Conservation (phyloP, 2,329 filamentous ascomycete genomes). For the Alternaria longipes region DNA sequence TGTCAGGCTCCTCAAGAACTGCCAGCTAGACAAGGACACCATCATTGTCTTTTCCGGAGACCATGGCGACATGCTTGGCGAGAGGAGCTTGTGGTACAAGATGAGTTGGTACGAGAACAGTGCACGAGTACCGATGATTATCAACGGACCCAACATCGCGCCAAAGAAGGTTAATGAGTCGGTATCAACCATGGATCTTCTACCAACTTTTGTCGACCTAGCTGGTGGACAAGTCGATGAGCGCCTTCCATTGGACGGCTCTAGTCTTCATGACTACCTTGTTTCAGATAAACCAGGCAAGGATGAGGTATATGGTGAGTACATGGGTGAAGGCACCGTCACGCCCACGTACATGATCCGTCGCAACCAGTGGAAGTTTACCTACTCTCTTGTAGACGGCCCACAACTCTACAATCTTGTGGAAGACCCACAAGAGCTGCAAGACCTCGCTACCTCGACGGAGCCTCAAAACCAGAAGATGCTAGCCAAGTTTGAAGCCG, state of each 20-base stretch:
- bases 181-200: slow-evolving; percentile 88
- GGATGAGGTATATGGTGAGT: slow-evolving; percentile 93
- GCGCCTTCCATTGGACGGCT: slow-evolving; percentile 84
- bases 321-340: slow-evolving; percentile 91
- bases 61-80: slow-evolving; percentile 95
- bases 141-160: slow-evolving; percentile 79
- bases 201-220: slow-evolving; percentile 87
- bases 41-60: slow-evolving; percentile 93
- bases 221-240: slow-evolving; percentile 74
- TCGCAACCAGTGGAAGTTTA: slow-evolving; percentile 88
- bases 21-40: slow-evolving; percentile 82
- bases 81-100: slow-evolving; percentile 94
- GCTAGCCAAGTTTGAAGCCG: slow-evolving; percentile 71
- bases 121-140: slow-evolving; percentile 85
- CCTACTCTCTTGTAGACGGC: slow-evolving; percentile 83
- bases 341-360: slow-evolving; percentile 94
- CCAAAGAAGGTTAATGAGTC: slow-evolving; percentile 82
- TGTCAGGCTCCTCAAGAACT: slow-evolving; percentile 78
- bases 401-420: slow-evolving; percentile 85
- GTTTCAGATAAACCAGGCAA: slow-evolving; percentile 64
- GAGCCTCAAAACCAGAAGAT: slow-evolving; percentile 52
- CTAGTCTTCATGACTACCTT: slow-evolving; percentile 66
- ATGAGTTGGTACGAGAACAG: slow-evolving; percentile 97
- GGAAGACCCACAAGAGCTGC: slow-evolving; percentile 78
- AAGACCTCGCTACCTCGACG: slow-evolving; percentile 68